Conservation (phyloP, 1,139 yeast species). For the Yamadazyma epiphylla region DNA sequence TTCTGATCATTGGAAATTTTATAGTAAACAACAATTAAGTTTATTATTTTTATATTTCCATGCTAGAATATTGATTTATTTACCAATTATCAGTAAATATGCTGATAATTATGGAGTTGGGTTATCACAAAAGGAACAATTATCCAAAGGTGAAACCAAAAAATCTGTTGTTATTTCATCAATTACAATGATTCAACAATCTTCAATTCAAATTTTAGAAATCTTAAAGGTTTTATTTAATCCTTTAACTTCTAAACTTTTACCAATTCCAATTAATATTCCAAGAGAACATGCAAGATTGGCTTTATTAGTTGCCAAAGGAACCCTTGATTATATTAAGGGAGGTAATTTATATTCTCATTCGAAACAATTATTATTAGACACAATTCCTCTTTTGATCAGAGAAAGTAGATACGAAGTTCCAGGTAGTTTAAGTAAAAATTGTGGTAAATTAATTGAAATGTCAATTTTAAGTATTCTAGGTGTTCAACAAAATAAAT, state of each 20-base stretch:
- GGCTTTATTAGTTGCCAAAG: constrained; percentile 69
- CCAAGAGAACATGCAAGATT: constrained; percentile 66
- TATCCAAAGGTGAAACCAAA: constrained; percentile 25
- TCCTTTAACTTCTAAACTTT: constrained; percentile 21
- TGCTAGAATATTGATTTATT: constrained; percentile 74
- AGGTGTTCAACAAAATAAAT: constrained; percentile 24
- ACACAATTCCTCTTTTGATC: constrained; percentile 46
- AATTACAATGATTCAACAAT: constrained; percentile 68
- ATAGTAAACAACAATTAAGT: constrained; percentile 51
- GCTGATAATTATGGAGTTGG: constrained; percentile 47
- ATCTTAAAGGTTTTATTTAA: constrained; percentile 50
- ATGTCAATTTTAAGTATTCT: constrained; percentile 53
- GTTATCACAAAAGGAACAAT: constrained; percentile 36
- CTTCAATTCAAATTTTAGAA: constrained; percentile 63
- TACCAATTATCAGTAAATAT: constrained; percentile 61
- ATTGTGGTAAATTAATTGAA: constrained; percentile 54
- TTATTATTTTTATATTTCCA: constrained; percentile 69
- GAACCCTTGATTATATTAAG: constrained; percentile 76
- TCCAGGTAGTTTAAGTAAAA: constrained; percentile 59
- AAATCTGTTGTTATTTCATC: constrained; percentile 27
- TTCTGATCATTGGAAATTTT: constrained; percentile 30
- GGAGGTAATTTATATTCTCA: constrained; percentile 79
- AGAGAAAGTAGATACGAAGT: constrained; percentile 48
- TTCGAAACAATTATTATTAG: constrained; percentile 52
- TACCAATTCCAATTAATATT: constrained; percentile 72